Base-by-base conservation (phyloP, 1,284 basidiomycete species). In the Filobasidium uniguttulatum region DNA sequence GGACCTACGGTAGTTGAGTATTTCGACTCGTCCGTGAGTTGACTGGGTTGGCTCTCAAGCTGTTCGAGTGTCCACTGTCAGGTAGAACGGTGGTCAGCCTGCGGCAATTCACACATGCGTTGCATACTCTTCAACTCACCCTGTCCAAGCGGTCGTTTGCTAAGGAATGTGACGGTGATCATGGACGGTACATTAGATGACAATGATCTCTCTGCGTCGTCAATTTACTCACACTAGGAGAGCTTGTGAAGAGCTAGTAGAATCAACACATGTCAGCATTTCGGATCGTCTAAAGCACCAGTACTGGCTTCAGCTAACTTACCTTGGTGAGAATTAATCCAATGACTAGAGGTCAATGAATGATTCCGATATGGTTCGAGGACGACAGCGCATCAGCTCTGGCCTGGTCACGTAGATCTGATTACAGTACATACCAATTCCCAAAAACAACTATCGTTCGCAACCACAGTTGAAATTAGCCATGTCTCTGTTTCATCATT, bases 201-300 rank as follows among this genome's bases (percentile, higher is more conserved):
- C n/a, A n/a, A n/a, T n/a, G n/a, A n/a, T n/a, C n/a, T n/a, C n/a
- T n/a, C n/a, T n/a, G n/a, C n/a, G n/a, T n/a, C n/a, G n/a, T n/a
- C n/a, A n/a, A n/a, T n/a, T n/a, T 17, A 43, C 40, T 43, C 26
- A 43, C 40, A 43, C 40, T 43, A 12, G 40, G 40, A 23, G 40
- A 43, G 29, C 40, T 43, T 14, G 40, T 43, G 23, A 43, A 43
- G 25, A 43, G 19, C 40, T 40, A 19, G 14, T 5, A n/a, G n/a
- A 22, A 5, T 19, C n/a, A n/a, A 5, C 4, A 40, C 3, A 5
- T 14, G 5, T 20, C 37, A 23, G 37, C 3, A 40, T 40, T 5
- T 12, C 3, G 37, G n/a, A n/a, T n/a, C n/a, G n/a, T n/a, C n/a
- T 40, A 19, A 17, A 40, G 12, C 3, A n/a, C n/a, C n/a, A n/a